Conservation (phyloP, 192 early-diverging fungal species). For the Podila minutissima region DNA sequence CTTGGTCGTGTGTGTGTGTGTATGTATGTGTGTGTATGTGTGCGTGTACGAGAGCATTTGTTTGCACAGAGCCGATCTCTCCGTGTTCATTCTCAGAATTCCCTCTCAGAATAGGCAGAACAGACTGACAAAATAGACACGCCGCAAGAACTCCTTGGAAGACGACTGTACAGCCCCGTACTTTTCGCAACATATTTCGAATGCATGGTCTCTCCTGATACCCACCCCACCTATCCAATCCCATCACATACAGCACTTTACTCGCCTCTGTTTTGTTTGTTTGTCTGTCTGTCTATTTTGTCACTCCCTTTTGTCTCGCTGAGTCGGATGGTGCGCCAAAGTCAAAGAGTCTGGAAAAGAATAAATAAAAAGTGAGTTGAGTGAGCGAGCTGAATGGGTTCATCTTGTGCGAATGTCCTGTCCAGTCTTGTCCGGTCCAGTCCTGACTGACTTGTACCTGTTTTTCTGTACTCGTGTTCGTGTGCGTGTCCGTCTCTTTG, state of each 20-base stretch:
- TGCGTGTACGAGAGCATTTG: not conserved
- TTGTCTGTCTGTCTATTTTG: not conserved
- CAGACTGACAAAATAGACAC: not conserved
- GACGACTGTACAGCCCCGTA: not conserved
- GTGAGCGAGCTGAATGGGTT: not conserved
- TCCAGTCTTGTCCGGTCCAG: not conserved
- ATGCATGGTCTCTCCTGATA: not conserved
- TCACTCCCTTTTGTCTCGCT: not conserved
- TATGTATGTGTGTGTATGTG: too few species aligned
- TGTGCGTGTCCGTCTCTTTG: not conserved
- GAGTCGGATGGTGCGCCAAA: not conserved
- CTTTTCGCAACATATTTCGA: not conserved
- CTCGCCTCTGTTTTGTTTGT: not conserved
- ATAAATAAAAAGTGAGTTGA: slow-evolving; percentile 5
- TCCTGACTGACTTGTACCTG: not conserved
- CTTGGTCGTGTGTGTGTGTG: too few species aligned
- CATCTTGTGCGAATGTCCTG: not conserved
- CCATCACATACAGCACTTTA: too few species aligned
- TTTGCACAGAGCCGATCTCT: not conserved
- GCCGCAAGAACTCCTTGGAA: not conserved
- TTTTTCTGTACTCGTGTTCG: not conserved
- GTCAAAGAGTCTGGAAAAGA: not conserved
- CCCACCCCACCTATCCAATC: not conserved
- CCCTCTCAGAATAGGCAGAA: not conserved
- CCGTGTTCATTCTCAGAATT: slow-evolving; percentile 4